Evolutionary conservation across 1,284 basidiomycete genomes (phyloP).

Genomic region (Fomitopsis pinicola): DNA sequence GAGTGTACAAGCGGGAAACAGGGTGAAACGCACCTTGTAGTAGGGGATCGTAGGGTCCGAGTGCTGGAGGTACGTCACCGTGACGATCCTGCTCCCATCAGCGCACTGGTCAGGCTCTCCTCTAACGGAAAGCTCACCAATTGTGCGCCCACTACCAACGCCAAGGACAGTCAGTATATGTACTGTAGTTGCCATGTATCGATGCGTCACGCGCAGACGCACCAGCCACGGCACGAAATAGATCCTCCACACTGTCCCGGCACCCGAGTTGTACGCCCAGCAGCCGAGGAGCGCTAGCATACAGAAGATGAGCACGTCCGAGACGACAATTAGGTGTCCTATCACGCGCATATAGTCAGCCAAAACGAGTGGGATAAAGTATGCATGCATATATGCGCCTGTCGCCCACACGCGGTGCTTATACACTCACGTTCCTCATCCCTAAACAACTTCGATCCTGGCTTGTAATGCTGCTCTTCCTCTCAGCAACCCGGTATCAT

Average conservation of each 20-base stretch:
- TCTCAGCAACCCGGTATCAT: not conserved
- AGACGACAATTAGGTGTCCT: constrained; percentile 40
- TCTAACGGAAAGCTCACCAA: constrained; percentile 27
- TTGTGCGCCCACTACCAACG: constrained; percentile 21
- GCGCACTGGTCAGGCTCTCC: no score
- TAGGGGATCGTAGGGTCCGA: constrained; percentile 38
- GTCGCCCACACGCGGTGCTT: not conserved
- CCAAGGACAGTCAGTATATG: not conserved
- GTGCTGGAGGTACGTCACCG: constrained; percentile 40
- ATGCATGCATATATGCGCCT: no score
- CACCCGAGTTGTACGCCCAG: constrained; percentile 23
- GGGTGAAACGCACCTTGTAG: constrained; percentile 29
- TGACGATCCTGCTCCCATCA: constrained; percentile 29
- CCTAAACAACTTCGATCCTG: constrained; percentile 24
- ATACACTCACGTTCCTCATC: constrained; percentile 22
- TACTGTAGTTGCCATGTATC: no score
- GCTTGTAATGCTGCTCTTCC: constrained; percentile 27
- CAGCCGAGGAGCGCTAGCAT: constrained; percentile 37
- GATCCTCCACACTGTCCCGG: constrained; percentile 23
- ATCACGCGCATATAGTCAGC: not conserved
- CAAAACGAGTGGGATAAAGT: not conserved
- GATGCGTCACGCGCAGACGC: not conserved
- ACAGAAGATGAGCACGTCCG: constrained; percentile 51
- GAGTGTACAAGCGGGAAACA: no score
- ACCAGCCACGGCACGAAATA: constrained; percentile 61